Percentiles rank a stretch among this genome's conserved stretches.
Evolutionary conservation across 176 grass and related monocot species (phyloP).

Genomic region (Paspalum notatum): DNA sequence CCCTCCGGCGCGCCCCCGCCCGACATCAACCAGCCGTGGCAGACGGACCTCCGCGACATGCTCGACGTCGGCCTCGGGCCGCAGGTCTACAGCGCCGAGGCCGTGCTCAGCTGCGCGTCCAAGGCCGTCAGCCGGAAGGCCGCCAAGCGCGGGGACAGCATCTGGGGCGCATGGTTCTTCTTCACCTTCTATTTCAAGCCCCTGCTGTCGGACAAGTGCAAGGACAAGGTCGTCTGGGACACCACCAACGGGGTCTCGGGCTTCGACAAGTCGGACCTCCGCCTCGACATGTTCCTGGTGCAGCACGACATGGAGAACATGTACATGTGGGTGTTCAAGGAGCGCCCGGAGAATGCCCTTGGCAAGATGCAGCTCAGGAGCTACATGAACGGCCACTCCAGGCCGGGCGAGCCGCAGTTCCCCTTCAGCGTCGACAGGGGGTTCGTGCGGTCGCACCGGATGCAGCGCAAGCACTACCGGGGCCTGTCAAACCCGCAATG

Average conservation of each 20-base stretch:
- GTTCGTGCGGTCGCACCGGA: conserved; percentile 91
- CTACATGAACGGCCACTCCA: conserved; percentile 97
- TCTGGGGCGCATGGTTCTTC: conserved; percentile 99
- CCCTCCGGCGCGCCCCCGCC: conserved; percentile 65
- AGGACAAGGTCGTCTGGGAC: conserved; percentile 70
- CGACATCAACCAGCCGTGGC: conserved; percentile 97
- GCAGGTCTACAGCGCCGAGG: conserved; percentile 63
- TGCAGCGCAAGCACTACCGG: conserved; percentile 97
- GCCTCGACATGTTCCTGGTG: conserved; percentile 87
- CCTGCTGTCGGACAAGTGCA: conserved; percentile 76
- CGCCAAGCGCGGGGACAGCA: conserved; percentile 89
- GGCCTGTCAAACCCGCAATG: conserved; percentile 97
- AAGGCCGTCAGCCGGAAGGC: conserved; percentile 71
- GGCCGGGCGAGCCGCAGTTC: conserved; percentile 85
- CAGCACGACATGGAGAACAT: conserved; percentile 99
- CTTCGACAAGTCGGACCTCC: conserved; percentile 86
- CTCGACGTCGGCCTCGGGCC: conserved; percentile 72
- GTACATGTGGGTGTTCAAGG: conserved; percentile 99
- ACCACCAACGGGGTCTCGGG: conserved; percentile 52
- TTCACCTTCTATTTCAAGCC: conserved; percentile 99
- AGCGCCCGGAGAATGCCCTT: conserved; percentile 88
- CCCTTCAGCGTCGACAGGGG: conserved; percentile 83
- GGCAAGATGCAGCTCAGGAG: conserved; percentile 99
- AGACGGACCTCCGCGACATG: conserved; percentile 72
- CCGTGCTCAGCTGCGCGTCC: conserved; percentile 52